These are phyloP conservation scores for Saturnispora mendoncae DNA, from an alignment of 805 yeast species.

Conservation along the genomic window DNA sequence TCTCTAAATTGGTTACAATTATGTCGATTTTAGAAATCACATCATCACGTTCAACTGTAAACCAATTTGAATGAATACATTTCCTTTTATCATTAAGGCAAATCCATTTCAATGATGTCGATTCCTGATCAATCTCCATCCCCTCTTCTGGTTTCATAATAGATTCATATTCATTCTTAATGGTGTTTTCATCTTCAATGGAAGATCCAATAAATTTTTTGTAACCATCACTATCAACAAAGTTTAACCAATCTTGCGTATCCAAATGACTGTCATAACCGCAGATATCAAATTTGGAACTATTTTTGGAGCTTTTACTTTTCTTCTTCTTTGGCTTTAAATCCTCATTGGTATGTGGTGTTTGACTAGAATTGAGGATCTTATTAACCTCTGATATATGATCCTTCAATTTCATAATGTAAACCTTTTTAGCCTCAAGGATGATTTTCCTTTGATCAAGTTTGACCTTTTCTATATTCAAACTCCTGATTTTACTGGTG, in stretches of 20 bases:
- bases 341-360: slow-evolving; percentile 11
- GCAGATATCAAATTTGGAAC: slow-evolving; percentile 42
- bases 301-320: slow-evolving; percentile 20
- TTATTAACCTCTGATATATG: background rate
- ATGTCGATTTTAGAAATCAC: slow-evolving; percentile 29
- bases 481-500: background rate
- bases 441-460: background rate
- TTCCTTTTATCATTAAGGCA: slow-evolving; percentile 49
- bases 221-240: slow-evolving; percentile 13
- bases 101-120: slow-evolving; percentile 19
- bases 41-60: slow-evolving; percentile 27
- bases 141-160: slow-evolving; percentile 9
- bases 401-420: slow-evolving; percentile 2
- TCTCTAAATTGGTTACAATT: background rate
- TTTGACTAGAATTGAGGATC: background rate
- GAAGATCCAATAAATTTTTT: slow-evolving; percentile 8
- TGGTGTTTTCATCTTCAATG: slow-evolving; percentile 9
- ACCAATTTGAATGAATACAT: slow-evolving; percentile 42
- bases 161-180: slow-evolving; percentile 14
- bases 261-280: slow-evolving; percentile 35
- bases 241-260: slow-evolving; percentile 20
- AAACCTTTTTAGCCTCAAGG: slow-evolving; percentile 1
- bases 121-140: slow-evolving; percentile 6
- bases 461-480: background rate
- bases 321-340: slow-evolving; percentile 14